Percentiles rank a stretch among this genome's conserved stretches.
phyloP scores from a whole-genome alignment of 345 rosid species.

The Syzygium aqueum region DNA sequence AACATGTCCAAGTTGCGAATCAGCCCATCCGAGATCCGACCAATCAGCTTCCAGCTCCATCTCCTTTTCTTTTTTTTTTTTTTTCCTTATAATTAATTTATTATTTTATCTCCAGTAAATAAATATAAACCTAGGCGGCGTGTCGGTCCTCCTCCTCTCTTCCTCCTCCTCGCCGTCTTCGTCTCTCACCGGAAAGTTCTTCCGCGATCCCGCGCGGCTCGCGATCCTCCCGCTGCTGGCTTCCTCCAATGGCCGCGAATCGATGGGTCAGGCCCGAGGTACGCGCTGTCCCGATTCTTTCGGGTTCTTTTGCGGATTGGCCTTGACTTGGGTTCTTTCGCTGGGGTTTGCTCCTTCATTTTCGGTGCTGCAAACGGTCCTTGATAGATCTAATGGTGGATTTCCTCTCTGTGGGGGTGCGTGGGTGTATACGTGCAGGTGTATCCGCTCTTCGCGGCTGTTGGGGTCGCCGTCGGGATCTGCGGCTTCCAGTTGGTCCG shows the following conservation, averaged over 20 bases:
- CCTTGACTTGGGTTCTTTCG: not conserved
- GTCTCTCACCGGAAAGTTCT: not conserved
- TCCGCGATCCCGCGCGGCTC: not conserved
- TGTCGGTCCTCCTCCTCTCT: accelerated
- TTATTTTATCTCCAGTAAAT: not conserved
- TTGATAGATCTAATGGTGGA: not conserved
- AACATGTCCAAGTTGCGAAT: not conserved
- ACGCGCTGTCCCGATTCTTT: not conserved
- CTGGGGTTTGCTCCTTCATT: too few species aligned
- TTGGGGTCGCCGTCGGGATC: constrained; percentile 85
- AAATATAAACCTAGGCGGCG: not conserved
- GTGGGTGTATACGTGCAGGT: constrained; percentile 28
- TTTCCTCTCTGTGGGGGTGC: not conserved
- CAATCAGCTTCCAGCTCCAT: not conserved
- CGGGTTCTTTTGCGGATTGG: not conserved
- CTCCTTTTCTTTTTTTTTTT: not conserved
- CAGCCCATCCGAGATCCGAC: not conserved
- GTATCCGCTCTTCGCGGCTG: constrained; percentile 87
- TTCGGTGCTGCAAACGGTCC: not conserved
- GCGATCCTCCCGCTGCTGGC: not conserved
- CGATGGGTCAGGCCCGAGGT: not conserved
- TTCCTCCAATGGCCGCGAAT: not conserved
- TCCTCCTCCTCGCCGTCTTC: too few species aligned
- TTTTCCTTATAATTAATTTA: not conserved
- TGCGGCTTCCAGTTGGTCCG: constrained; percentile 74